Conservation (phyloP, 768 basidiomycete species). For the Candolleomyces aberdarensis region DNA sequence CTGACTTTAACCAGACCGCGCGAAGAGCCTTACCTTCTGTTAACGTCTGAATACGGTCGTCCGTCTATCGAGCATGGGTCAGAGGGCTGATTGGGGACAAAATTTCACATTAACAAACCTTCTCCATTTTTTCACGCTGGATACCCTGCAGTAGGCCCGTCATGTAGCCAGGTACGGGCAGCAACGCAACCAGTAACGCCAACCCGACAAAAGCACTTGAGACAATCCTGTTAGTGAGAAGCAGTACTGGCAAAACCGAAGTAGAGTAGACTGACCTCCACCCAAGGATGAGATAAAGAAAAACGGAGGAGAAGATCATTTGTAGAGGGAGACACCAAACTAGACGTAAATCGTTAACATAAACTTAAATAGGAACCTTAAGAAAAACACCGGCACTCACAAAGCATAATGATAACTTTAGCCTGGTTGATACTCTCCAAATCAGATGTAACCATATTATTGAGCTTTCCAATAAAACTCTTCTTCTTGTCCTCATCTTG, state of each 20-base stretch:
- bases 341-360: not conserved
- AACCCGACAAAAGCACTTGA: slow-evolving; percentile 7
- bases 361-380: too few relatives aligned
- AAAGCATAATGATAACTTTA: slow-evolving; percentile 8
- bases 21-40: slow-evolving; percentile 48
- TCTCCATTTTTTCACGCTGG: slow-evolving; percentile 57
- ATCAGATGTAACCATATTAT: slow-evolving; percentile 70
- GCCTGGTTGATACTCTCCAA: slow-evolving; percentile 29
- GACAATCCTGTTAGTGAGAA: not conserved
- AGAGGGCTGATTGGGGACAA: slow-evolving; percentile 42
- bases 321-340: slow-evolving; percentile 41
- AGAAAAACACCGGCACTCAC: not conserved
- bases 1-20: slow-evolving; percentile 3
- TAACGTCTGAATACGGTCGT: slow-evolving; percentile 58
- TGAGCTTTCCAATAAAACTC: slow-evolving; percentile 68
- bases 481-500: not conserved
- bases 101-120: slow-evolving; percentile 38
- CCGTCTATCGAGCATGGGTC: slow-evolving; percentile 31
- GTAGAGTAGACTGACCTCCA: slow-evolving; percentile 33
- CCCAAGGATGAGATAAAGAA: slow-evolving; percentile 44
- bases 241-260: not conserved
- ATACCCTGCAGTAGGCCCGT: slow-evolving; percentile 44
- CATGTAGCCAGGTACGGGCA: slow-evolving; percentile 21
- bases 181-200: slow-evolving; percentile 1
- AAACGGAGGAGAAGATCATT: slow-evolving; percentile 35